phyloP scores from a whole-genome alignment of 768 basidiomycete species.

The Candolleomyces efflorescens region DNA sequence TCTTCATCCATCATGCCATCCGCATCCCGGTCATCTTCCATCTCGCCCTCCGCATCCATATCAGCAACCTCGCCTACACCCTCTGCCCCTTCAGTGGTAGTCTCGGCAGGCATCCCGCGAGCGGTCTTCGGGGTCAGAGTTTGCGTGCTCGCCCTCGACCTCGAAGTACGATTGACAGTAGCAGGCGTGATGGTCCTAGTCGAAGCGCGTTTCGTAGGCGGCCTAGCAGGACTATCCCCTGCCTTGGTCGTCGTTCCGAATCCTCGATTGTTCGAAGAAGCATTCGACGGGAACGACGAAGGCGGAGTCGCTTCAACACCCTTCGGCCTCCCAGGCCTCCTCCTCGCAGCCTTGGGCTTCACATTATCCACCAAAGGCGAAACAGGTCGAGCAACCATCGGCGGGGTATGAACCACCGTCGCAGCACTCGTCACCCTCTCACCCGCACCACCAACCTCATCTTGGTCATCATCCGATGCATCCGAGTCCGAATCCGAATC shows the following conservation, averaged over 20 bases:
- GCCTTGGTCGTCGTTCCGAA: no score
- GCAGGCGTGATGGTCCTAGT: background rate
- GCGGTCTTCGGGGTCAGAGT: constrained; percentile 3
- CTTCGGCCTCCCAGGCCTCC: no score
- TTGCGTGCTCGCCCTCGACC: constrained; percentile 8
- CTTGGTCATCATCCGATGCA: background rate
- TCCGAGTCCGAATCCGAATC: constrained; percentile 7
- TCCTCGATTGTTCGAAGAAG: no score
- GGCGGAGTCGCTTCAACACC: no score
- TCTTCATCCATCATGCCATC: constrained; percentile 13
- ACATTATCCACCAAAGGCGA: no score
- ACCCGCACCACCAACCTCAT: background rate
- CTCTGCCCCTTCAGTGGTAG: background rate
- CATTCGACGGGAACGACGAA: no score
- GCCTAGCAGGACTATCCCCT: background rate
- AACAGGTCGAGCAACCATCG: background rate
- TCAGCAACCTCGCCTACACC: constrained; percentile 12
- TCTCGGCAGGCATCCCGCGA: background rate
- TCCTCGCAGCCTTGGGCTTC: no score
- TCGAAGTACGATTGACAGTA: background rate
- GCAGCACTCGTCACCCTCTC: background rate
- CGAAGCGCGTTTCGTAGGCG: background rate
- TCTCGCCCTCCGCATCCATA: constrained; percentile 13
- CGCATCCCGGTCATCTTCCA: constrained; percentile 4
- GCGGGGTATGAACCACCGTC: background rate